These are phyloP conservation scores for Colletotrichum gloeosporioides DNA, from an alignment of 2,329 filamentous ascomycete genomes.

Conservation along the genomic window DNA sequence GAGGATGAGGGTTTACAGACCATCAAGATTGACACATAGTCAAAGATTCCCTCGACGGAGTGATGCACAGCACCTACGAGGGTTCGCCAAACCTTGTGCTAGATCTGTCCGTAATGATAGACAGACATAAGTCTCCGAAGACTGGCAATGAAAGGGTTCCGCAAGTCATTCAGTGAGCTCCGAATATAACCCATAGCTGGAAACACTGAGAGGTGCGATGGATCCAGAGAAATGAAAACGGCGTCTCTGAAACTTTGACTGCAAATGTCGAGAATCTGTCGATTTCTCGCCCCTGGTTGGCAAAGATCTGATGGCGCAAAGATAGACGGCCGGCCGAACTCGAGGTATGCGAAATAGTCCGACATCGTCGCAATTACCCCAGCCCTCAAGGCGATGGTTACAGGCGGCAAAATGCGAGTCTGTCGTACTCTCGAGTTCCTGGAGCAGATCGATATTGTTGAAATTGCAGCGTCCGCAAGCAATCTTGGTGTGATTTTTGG, in stretches of 20 bases:
- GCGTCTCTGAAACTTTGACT: background rate
- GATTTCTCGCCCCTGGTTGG: background rate
- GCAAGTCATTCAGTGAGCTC: background rate
- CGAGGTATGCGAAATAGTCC: background rate
- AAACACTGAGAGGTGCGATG: background rate
- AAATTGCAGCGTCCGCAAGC: background rate
- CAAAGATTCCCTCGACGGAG: background rate
- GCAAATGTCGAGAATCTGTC: background rate
- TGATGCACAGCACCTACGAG: background rate
- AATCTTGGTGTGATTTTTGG: background rate
- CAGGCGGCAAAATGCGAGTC: background rate
- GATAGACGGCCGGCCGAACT: background rate
- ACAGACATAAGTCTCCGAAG: background rate
- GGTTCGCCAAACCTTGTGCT: background rate
- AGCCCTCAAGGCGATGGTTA: background rate
- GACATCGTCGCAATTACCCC: background rate
- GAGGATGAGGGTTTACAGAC: background rate
- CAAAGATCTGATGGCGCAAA: background rate
- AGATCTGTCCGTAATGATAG: background rate
- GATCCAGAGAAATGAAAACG: background rate
- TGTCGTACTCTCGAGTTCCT: background rate
- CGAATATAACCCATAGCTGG: background rate
- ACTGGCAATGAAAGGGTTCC: rapidly evolving
- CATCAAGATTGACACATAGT: background rate
- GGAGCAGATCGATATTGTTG: background rate